These are phyloP conservation scores for Colletotrichum sp. DNA, from an alignment of 2,329 filamentous ascomycete genomes.

Conservation along the genomic window DNA sequence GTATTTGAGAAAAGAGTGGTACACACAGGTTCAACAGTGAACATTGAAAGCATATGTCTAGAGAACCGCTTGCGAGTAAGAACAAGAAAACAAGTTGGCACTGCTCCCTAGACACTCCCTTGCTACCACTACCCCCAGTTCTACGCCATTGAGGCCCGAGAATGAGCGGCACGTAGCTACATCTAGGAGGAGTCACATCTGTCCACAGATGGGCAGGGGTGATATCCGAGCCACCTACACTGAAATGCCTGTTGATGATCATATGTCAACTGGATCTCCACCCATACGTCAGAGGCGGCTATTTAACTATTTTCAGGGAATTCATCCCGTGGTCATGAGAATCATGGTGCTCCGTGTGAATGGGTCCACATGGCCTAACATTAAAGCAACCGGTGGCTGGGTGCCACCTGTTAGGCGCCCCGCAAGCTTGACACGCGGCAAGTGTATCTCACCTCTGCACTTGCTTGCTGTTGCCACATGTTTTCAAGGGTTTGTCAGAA, in stretches of 20 bases:
- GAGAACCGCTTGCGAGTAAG: not conserved
- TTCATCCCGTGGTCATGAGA: rapidly evolving
- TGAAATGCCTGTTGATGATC: not conserved
- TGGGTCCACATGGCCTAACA: not conserved
- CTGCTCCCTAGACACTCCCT: too few relatives aligned
- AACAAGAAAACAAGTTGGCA: not conserved
- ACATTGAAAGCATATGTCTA: rapidly evolving
- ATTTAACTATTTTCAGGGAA: not conserved
- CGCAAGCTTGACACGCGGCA: not conserved
- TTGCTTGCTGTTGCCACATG: not conserved
- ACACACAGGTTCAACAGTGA: not conserved
- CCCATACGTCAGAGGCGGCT: not conserved
- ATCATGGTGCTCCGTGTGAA: rapidly evolving
- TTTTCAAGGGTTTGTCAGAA: not conserved
- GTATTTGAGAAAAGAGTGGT: too few relatives aligned
- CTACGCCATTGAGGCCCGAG: rapidly evolving
- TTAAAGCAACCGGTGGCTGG: not conserved
- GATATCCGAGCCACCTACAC: not conserved
- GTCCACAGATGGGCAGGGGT: not conserved
- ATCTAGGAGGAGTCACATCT: not conserved
- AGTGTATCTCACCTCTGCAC: not conserved
- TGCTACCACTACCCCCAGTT: too few relatives aligned
- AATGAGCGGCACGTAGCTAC: not conserved
- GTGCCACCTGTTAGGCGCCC: not conserved
- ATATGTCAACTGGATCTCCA: not conserved